These are phyloP conservation scores for Botrytis fabae DNA, from an alignment of 2,329 filamentous ascomycete genomes.

Conservation along the genomic window DNA sequence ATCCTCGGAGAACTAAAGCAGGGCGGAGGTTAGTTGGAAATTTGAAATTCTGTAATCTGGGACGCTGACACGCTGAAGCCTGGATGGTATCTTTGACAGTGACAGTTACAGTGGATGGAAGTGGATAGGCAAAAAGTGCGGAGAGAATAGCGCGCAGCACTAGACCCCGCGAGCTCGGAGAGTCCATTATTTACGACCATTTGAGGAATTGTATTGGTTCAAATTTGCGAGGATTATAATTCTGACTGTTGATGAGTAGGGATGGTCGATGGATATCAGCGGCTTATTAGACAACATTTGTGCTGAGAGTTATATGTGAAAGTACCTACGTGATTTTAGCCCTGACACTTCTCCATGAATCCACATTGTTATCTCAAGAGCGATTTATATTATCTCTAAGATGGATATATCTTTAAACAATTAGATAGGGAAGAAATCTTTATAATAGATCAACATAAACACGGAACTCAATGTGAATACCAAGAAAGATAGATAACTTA, in stretches of 20 bases:
- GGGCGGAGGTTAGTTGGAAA: neutral
- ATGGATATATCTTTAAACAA: neutral
- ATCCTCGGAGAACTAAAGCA: neutral
- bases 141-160: neutral
- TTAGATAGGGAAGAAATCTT: neutral
- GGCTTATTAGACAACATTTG: neutral
- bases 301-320: neutral
- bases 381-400: neutral
- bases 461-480: neutral
- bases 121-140: neutral
- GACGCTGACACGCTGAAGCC: neutral
- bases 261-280: neutral
- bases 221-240: neutral
- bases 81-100: neutral
- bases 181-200: neutral
- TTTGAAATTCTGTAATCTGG: neutral
- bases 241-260: neutral
- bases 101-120: conserved; percentile 7
- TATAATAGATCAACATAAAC: neutral
- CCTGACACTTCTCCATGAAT: neutral
- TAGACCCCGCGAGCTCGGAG: conserved; percentile 4
- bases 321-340: neutral
- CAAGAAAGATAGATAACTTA: neutral
- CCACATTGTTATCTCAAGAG: neutral
- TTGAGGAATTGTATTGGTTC: neutral